Evolutionary conservation across 805 yeast species (phyloP).

Genomic region (Dipodascus geniculatus): DNA sequence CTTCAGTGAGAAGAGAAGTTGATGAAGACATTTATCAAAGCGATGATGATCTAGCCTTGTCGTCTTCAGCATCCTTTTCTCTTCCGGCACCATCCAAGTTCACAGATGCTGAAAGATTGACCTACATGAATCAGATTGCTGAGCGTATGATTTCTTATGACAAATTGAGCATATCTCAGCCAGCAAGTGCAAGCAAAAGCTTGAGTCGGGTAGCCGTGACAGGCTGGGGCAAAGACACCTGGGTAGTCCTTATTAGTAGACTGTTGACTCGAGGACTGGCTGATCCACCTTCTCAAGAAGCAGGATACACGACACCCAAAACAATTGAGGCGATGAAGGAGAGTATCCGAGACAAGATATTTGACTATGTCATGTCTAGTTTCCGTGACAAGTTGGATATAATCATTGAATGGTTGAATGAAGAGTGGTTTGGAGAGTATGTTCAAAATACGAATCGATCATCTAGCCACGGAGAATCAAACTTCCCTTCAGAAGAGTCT

Average conservation of each 20-base stretch:
- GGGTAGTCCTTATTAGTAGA: conserved; percentile 67
- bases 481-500: conserved; percentile 10
- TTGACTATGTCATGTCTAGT: conserved; percentile 60
- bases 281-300: neutral
- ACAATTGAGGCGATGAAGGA: conserved; percentile 29
- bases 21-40: conserved; percentile 19
- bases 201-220: conserved; percentile 25
- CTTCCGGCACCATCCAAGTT: conserved; percentile 42
- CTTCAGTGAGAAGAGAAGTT: conserved; percentile 10
- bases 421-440: conserved; percentile 74
- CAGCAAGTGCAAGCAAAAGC: conserved; percentile 14
- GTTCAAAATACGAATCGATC: conserved; percentile 27
- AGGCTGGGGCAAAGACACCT: conserved; percentile 57
- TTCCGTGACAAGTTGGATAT: conserved; percentile 61
- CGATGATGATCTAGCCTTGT: conserved; percentile 22
- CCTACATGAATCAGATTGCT: conserved; percentile 11
- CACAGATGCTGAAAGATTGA: conserved; percentile 9
- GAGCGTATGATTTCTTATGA: conserved; percentile 15
- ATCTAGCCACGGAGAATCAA: conserved; percentile 10
- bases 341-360: conserved; percentile 56
- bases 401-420: conserved; percentile 86
- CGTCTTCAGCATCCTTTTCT: conserved; percentile 33
- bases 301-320: neutral
- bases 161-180: neutral
- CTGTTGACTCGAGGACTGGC: conserved; percentile 65